Percentiles rank a stretch among this genome's conserved stretches.
These are phyloP conservation scores for Camellia lanceoleosa DNA, from an alignment of 148 eudicot genomes.

Conservation along the genomic window DNA sequence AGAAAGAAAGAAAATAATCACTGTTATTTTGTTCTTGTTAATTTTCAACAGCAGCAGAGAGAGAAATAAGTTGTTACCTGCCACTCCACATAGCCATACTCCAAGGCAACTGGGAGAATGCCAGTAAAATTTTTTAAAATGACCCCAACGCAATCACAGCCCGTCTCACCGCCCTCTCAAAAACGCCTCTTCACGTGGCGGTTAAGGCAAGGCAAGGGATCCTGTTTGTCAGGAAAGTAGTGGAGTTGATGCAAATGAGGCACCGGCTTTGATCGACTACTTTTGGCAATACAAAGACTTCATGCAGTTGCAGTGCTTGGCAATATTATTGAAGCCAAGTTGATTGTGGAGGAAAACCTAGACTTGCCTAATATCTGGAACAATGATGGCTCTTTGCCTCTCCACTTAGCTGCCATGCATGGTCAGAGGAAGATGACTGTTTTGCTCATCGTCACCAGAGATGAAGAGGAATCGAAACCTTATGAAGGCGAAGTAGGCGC, in stretches of 20 bases:
- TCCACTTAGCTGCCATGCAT: not conserved
- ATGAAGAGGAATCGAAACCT: not conserved
- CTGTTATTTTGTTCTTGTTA: no score
- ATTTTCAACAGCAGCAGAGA: not conserved
- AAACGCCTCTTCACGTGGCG: not conserved
- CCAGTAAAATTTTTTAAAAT: not conserved
- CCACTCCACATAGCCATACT: not conserved
- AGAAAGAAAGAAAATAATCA: no score
- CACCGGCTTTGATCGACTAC: not conserved
- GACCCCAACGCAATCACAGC: not conserved
- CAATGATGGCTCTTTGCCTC: not conserved
- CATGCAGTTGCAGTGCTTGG: not conserved
- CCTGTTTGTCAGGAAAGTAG: not conserved
- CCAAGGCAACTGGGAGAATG: not conserved
- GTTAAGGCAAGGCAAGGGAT: not conserved
- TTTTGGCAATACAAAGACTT: not conserved
- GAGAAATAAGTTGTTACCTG: not conserved
- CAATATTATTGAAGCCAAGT: not conserved
- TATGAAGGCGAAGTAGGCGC: not conserved
- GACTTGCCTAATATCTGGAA: not conserved
- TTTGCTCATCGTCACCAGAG: not conserved
- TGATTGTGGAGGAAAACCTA: not conserved
- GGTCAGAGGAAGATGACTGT: not conserved
- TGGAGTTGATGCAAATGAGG: not conserved
- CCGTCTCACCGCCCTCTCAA: not conserved